Percentiles rank a stretch among this genome's conserved stretches.
phyloP scores from a whole-genome alignment of 208 protist species.

The Trypanosomatidae sp. region DNA sequence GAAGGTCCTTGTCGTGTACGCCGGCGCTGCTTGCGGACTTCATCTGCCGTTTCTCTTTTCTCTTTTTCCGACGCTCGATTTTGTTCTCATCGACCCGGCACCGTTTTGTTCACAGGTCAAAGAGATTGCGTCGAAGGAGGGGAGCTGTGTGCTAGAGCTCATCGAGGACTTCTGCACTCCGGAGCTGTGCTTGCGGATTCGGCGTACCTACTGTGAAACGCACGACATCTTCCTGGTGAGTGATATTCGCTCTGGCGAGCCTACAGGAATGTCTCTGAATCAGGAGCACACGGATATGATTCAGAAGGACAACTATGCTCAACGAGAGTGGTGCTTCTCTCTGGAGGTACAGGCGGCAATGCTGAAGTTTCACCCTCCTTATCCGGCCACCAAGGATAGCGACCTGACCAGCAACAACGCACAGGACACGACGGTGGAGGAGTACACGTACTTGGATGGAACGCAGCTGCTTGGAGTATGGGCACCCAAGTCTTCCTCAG shows the following conservation, averaged over 20 bases:
- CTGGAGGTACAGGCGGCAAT: constrained; percentile 80
- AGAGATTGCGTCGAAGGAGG: constrained; percentile 29
- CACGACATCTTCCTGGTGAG: constrained; percentile 89
- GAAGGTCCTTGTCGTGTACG: constrained; percentile 86
- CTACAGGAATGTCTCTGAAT: constrained; percentile 59
- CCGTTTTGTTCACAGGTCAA: constrained; percentile 70
- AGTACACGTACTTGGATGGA: constrained; percentile 80
- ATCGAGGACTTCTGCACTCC: constrained; percentile 90
- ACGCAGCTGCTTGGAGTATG: constrained; percentile 87
- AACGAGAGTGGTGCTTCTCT: constrained; percentile 86
- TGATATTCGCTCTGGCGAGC: constrained; percentile 88
- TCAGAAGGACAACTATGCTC: constrained; percentile 76
- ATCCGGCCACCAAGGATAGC: constrained; percentile 52
- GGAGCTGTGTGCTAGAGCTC: constrained; percentile 65
- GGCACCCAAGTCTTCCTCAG: constrained; percentile 94
- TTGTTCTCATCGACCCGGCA: constrained; percentile 94
- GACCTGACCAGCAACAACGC: constrained; percentile 31
- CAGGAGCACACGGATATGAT: constrained; percentile 87
- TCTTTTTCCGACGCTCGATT: constrained; percentile 75
- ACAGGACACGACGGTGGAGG: constrained; percentile 58
- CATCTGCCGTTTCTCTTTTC: constrained; percentile 89
- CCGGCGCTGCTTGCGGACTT: constrained; percentile 94
- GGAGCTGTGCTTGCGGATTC: constrained; percentile 77
- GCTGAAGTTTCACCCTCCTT: constrained; percentile 97
- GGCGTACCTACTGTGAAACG: constrained; percentile 41